Percentiles rank a stretch among this genome's conserved stretches.
Conservation (phyloP, 306 rosid genomes). For the Amphicarpaea edgeworthii region DNA sequence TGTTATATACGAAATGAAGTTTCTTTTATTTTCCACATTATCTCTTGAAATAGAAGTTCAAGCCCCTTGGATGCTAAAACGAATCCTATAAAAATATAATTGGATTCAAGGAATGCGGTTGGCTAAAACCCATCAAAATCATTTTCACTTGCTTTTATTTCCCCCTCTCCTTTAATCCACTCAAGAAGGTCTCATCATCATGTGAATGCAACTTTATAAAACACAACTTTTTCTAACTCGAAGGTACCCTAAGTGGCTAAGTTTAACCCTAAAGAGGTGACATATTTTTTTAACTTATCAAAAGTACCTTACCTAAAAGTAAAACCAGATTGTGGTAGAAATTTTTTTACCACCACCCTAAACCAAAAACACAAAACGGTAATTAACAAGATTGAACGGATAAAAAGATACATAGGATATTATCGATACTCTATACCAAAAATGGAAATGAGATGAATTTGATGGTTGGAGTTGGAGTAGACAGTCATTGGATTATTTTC, state of each 20-base stretch:
- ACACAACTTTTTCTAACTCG: slow-evolving; percentile 35
- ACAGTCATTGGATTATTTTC: slow-evolving; percentile 35
- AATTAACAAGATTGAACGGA: neutral
- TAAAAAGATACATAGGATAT: slow-evolving; percentile 21
- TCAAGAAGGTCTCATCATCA: slow-evolving; percentile 36
- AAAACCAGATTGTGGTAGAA: neutral
- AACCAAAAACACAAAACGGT: too few species aligned
- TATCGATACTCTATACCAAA: neutral
- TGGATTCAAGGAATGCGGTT: slow-evolving; percentile 35
- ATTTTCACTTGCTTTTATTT: slow-evolving; percentile 10
- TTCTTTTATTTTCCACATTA: neutral
- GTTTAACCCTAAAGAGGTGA: slow-evolving; percentile 40
- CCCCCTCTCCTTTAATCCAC: slow-evolving; percentile 18
- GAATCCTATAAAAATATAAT: neutral
- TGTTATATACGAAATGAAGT: neutral
- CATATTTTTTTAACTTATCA: neutral
- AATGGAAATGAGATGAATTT: slow-evolving; percentile 11
- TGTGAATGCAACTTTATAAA: slow-evolving; percentile 38
- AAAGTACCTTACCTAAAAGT: neutral
- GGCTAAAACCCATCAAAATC: slow-evolving; percentile 41
- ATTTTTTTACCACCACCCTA: neutral
- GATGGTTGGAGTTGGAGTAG: slow-evolving; percentile 5
- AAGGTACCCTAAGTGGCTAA: slow-evolving; percentile 33
- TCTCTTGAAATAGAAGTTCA: neutral
- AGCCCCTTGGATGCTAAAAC: slow-evolving; percentile 41